A percentile compares a stretch with the other conserved stretches of the same genome.
These are phyloP conservation scores for Gremmenia infestans DNA, from an alignment of 2,329 filamentous ascomycete genomes.

Conservation along the genomic window DNA sequence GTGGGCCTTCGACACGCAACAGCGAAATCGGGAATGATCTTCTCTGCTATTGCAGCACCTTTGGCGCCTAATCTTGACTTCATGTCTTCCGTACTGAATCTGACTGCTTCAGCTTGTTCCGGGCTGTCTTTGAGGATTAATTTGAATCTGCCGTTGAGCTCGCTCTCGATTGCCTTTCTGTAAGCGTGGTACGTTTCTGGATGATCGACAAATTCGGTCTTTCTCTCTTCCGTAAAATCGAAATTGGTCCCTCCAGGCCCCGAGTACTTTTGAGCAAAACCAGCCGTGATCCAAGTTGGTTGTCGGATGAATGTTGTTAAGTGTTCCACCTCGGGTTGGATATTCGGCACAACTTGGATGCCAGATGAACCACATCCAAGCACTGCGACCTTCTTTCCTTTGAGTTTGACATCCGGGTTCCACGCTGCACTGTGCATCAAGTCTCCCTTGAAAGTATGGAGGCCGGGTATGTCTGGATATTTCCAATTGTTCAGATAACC, in stretches of 20 bases:
- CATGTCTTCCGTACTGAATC: slow-evolving; percentile 41
- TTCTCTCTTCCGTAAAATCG: too few species aligned
- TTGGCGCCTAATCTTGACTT: slow-evolving; percentile 44
- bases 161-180: too few species aligned
- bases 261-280: slow-evolving; percentile 39
- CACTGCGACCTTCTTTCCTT: slow-evolving; percentile 32
- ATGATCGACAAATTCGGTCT: slow-evolving; percentile 34
- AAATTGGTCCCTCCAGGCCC: slow-evolving; percentile 33
- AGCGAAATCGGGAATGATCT: slow-evolving; percentile 36
- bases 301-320: slow-evolving; percentile 47
- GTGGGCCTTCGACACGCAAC: slow-evolving; percentile 39
- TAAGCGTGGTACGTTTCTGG: too few species aligned
- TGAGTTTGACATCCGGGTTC: slow-evolving; percentile 25
- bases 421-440: slow-evolving; percentile 42
- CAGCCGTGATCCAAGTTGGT: slow-evolving; percentile 40
- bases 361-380: slow-evolving; percentile 37
- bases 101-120: slow-evolving; percentile 34
- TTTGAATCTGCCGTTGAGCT: too few species aligned
- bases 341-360: slow-evolving; percentile 32
- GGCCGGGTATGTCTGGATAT: slow-evolving; percentile 22
- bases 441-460: slow-evolving; percentile 16
- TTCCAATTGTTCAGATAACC: slow-evolving; percentile 28
- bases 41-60: slow-evolving; percentile 1
- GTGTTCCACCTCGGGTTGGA: slow-evolving; percentile 39
- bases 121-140: too few species aligned